phyloP scores from a whole-genome alignment of 2,329 filamentous ascomycete genomes.

The Paraphaeosphaeria minitans region DNA sequence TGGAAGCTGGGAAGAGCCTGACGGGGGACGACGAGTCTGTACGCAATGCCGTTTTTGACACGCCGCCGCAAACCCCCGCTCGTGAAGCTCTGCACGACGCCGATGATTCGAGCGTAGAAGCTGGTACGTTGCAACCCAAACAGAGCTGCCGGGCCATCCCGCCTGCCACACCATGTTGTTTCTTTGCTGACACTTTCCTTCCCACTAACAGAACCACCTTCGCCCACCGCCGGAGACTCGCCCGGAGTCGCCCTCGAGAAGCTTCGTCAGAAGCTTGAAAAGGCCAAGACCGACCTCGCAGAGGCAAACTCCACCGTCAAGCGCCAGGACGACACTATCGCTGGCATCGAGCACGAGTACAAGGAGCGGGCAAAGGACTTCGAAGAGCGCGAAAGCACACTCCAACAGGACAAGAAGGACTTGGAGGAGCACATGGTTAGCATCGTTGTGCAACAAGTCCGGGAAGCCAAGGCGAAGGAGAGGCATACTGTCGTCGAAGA shows the following conservation, averaged over 20 bases:
- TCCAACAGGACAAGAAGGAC: constrained; percentile 46
- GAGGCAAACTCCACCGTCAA: constrained; percentile 42
- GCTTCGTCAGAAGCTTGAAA: constrained; percentile 39
- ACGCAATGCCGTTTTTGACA: constrained; percentile 37
- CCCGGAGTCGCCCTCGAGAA: constrained; percentile 39
- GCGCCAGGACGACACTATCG: constrained; percentile 24
- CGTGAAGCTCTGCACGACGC: constrained; percentile 12
- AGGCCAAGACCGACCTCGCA: constrained; percentile 37
- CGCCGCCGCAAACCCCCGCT: constrained; percentile 41
- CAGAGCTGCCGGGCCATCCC: neutral
- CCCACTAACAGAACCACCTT: constrained; percentile 29
- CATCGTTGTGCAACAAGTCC: constrained; percentile 49
- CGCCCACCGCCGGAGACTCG: constrained; percentile 35
- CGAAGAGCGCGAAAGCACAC: constrained; percentile 35
- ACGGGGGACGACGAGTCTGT: constrained; percentile 25
- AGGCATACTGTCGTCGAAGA: constrained; percentile 42
- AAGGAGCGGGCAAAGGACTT: constrained; percentile 38
- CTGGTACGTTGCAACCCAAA: neutral
- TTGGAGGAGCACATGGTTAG: constrained; percentile 50
- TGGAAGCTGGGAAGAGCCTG: constrained; percentile 14
- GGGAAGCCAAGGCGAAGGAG: constrained; percentile 47
- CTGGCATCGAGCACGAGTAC: constrained; percentile 38
- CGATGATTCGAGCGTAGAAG: constrained; percentile 21
- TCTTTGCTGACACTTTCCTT: constrained; percentile 9
- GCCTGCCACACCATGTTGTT: constrained; percentile 12